A percentile compares a stretch with the other conserved stretches of the same genome.
phyloP scores from a whole-genome alignment of 2,329 filamentous ascomycete species.

The Verticillium nubilum region DNA sequence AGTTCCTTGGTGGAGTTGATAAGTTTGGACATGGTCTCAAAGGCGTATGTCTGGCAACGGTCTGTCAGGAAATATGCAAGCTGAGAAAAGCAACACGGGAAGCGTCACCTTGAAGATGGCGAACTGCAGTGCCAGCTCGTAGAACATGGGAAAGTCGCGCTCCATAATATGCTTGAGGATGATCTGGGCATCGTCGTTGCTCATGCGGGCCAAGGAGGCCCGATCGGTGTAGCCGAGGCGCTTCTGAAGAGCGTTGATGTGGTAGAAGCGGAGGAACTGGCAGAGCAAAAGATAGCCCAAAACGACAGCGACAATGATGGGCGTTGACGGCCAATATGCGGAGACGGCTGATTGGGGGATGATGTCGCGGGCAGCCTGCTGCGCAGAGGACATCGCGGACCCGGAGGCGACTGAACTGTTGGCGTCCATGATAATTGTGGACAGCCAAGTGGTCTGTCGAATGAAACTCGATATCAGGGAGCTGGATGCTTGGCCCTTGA shows the following conservation, averaged over 20 bases:
- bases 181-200: constrained; percentile 36
- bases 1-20: constrained; percentile 29
- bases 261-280: constrained; percentile 28
- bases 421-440: not conserved
- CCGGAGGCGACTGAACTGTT: constrained; percentile 1
- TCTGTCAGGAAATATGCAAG: not conserved
- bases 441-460: not conserved
- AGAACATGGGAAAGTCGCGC: constrained; percentile 32
- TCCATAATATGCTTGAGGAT: constrained; percentile 29
- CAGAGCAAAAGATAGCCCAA: constrained; percentile 27
- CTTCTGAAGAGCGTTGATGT: constrained; percentile 21
- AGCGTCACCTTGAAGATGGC: constrained; percentile 32
- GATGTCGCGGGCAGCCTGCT: not conserved
- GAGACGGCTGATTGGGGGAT: not conserved
- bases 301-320: constrained; percentile 11
- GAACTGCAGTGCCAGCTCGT: constrained; percentile 29
- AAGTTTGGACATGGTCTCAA: constrained; percentile 30
- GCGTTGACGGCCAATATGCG: not conserved
- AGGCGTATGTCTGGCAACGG: constrained; percentile 29
- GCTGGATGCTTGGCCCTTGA: too few species aligned
- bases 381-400: not conserved
- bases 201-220: constrained; percentile 32
- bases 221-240: constrained; percentile 27
- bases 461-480: too few species aligned
- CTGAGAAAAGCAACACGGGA: not conserved